Evolutionary conservation across 805 yeast genomes (phyloP).

Genomic region (Kluyveromyces wickerhamii): DNA sequence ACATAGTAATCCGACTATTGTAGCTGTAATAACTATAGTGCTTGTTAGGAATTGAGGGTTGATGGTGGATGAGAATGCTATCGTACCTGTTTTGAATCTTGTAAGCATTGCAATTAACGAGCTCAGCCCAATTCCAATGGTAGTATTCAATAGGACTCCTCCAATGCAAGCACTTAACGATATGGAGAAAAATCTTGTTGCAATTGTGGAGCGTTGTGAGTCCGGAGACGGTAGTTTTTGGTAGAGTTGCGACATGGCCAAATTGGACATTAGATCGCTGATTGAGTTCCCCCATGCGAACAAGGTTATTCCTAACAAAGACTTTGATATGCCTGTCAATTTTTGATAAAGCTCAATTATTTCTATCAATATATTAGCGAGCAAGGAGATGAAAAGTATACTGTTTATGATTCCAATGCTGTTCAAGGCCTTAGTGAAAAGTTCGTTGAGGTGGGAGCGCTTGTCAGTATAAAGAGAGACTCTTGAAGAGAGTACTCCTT

Average conservation of each 20-base stretch:
- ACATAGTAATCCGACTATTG: neutral
- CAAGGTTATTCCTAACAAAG: conserved; percentile 81
- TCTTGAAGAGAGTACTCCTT: conserved; percentile 5
- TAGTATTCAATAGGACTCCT: conserved; percentile 72
- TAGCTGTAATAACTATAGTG: neutral
- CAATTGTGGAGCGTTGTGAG: conserved; percentile 14
- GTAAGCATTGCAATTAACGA: conserved; percentile 42
- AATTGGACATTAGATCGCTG: conserved; percentile 83
- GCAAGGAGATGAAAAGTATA: conserved; percentile 27
- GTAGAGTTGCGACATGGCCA: conserved; percentile 63
- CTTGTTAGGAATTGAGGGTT: conserved; percentile 3
- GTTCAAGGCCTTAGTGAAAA: conserved; percentile 10
- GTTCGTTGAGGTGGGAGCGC: neutral
- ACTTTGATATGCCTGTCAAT: conserved; percentile 51
- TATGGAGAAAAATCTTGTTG: conserved; percentile 73
- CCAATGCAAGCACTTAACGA: conserved; percentile 93
- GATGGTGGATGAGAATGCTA: neutral
- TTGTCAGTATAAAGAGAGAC: conserved; percentile 5
- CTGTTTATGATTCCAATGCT: conserved; percentile 25
- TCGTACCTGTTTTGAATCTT: conserved; percentile 11
- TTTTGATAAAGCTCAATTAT: conserved; percentile 28
- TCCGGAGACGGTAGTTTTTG: conserved; percentile 19
- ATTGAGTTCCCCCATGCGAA: conserved; percentile 92
- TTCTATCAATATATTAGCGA: conserved; percentile 30
- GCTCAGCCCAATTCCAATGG: conserved; percentile 77